phyloP scores from a whole-genome alignment of 2,329 filamentous ascomycete species.

The Hypoxylon sp. region DNA sequence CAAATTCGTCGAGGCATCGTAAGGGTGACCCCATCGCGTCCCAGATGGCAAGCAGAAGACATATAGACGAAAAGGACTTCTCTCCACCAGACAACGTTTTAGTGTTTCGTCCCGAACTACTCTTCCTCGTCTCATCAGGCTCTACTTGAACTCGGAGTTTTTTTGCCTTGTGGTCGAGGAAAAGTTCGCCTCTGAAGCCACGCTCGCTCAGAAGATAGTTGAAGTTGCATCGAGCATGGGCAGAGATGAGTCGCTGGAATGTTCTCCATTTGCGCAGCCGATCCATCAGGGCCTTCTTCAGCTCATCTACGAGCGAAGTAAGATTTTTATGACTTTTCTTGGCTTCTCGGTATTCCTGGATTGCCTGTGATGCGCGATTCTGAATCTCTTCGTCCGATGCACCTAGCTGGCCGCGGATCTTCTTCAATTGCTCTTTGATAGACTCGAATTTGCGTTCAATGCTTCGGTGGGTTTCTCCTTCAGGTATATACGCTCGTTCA shows the following conservation, averaged over 20 bases:
- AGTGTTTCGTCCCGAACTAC: constrained; percentile 80
- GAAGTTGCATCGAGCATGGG: constrained; percentile 88
- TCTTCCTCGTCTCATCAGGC: constrained; percentile 76
- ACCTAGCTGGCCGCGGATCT: constrained; percentile 69
- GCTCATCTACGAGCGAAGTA: constrained; percentile 55
- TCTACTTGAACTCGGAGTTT: constrained; percentile 83
- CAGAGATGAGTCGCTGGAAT: constrained; percentile 88
- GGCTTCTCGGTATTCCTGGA: constrained; percentile 57
- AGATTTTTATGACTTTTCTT: constrained; percentile 61
- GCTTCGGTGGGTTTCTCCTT: constrained; percentile 72
- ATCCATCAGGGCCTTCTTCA: constrained; percentile 73
- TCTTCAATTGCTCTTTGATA: constrained; percentile 69
- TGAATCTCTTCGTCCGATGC: constrained; percentile 75
- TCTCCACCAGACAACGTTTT: constrained; percentile 96
- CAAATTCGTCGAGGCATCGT: constrained; percentile 95
- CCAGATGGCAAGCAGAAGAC: constrained; percentile 92
- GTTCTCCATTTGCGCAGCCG: constrained; percentile 82
- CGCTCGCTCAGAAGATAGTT: constrained; percentile 89
- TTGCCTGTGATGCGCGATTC: constrained; percentile 59
- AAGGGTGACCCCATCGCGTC: constrained; percentile 98
- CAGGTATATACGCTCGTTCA: constrained; percentile 71
- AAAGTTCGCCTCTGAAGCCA: constrained; percentile 85
- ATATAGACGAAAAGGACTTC: constrained; percentile 98
- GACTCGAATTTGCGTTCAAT: constrained; percentile 68
- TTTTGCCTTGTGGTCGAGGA: constrained; percentile 81